Base-by-base conservation (phyloP, 345 rosid genomes). In the Cardiospermum halicacabum region DNA sequence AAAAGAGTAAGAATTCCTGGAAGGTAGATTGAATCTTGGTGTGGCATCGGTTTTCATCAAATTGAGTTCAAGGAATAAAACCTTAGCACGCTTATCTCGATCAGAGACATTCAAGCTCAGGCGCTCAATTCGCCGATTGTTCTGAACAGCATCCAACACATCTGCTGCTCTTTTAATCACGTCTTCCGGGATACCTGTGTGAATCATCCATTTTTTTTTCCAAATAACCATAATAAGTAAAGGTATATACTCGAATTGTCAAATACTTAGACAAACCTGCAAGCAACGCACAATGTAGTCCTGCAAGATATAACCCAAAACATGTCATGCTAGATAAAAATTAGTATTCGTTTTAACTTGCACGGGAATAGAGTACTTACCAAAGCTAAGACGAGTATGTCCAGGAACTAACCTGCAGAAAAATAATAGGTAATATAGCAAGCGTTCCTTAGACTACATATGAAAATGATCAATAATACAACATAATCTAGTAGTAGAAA, bases 201-300 rank as follows among this genome's bases (percentile, higher is more conserved):
- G 54, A 42, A 69, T 2, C 58, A 11, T 5, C 39, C 22, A 51
- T 60, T 45, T 53, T 56, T 56, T 34, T 49, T 50, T 13, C 3
- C 36, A 50, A 28, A 50, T 8, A 27, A 16, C 48, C 43, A 34
- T 31, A 21, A 49, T 21, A 32, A 42, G 50, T 56, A 32, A 34
- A 43, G 21, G 49, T n/a, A n/a, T 43, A n/a, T 43, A 43, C 18
- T 18, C 19, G 7, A 47, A 53, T 32, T 65, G 49, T 27, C n/a
- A 16, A 21, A 19, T 47, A 13, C 22, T 27, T 34, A 51, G 32
- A 47, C 45, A 10, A 81, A 89, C 98, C 98, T 61, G 96, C 97
- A 56, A 92, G 84, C 21, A 79, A 74, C 12, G 97, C 97, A 78
- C 97, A 92, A 58, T 92, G 96, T 31, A 92, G 79, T 58, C 97